Conservation (phyloP, 371 early-diverging fungal genomes). For the Mortierella sp. region DNA sequence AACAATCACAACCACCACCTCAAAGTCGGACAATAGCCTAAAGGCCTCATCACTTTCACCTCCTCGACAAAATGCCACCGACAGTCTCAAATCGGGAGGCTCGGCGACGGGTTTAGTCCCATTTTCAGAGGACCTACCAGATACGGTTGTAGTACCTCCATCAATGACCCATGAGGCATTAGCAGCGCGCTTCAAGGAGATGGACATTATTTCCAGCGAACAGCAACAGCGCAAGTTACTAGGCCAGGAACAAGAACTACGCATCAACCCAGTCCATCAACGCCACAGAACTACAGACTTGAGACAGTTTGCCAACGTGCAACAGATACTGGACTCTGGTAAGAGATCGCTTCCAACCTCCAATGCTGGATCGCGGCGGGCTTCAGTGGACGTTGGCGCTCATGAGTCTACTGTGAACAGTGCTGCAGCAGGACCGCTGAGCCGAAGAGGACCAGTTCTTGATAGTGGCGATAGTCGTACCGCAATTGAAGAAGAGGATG, state of each 20-base stretch:
- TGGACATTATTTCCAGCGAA: constrained; percentile 41
- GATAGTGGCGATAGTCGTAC: background rate
- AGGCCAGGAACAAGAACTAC: constrained; percentile 34
- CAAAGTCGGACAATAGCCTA: constrained; percentile 29
- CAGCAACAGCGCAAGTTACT: constrained; percentile 20
- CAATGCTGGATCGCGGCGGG: constrained; percentile 27
- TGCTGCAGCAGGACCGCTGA: constrained; percentile 2
- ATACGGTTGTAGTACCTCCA: constrained; percentile 30
- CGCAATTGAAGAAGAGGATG: constrained; percentile 26
- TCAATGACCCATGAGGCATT: constrained; percentile 55
- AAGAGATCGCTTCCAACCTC: constrained; percentile 19
- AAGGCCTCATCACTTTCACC: constrained; percentile 20
- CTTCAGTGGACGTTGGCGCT: constrained; percentile 23
- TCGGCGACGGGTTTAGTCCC: background rate
- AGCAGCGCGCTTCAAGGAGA: constrained; percentile 52
- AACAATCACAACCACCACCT: constrained; percentile 31
- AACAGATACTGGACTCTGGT: background rate
- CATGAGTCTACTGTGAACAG: background rate
- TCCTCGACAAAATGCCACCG: constrained; percentile 5
- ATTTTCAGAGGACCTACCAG: constrained; percentile 37
- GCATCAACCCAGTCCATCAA: constrained; percentile 49
- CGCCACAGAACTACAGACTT: constrained; percentile 37
- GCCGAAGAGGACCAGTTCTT: background rate
- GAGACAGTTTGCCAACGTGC: constrained; percentile 23
- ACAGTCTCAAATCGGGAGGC: background rate